Evolutionary conservation across 1,284 basidiomycete genomes (phyloP), one percentile per base, ranked within the genome.

Genomic region (Ustilago trichophora): DNA sequence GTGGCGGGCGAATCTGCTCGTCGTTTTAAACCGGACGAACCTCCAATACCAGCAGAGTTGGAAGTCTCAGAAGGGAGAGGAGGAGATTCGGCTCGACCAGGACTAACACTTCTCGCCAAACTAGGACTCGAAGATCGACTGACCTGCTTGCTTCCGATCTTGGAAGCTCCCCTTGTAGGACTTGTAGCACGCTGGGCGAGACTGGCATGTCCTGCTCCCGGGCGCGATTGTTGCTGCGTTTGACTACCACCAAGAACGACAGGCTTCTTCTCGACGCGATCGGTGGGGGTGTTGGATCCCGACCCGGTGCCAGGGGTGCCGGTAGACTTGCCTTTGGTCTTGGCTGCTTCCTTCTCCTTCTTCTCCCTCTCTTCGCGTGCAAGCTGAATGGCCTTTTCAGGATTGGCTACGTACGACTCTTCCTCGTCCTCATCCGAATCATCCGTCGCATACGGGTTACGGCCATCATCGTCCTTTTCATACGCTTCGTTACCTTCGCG

Each of bases 401-500:
- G 79, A 32, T 81, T 78, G 49, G 77, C 70, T 5, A 81, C 72
- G 36, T 76, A 78, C 34, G 72, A 62, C 41, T 77, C 69, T 27
- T 76, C 69, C 32, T 72, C 73, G 15, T 80, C 76, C n/a, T 76
- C 75, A 32, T 79, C 76, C 29, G 74, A 72, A 9, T 73, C 75
- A 26, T 78, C 77, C 26, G 72, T 72, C 0, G 72, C 72, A 32
- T 80, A 79, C 10, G 77, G 78, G 34, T 79, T 79, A 40, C 67
- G 74, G 33, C 56, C 76, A 21, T 80, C 77, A 43, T 80, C 78
- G 42, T 80, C 77, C 45, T 66, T 73, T 33, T 81, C 77, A 49
- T 80, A 80, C 16, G 58, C 66, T 33, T 80, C 78, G 32, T 75
- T 72, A 33, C 79, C 79, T 19, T 77, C 76, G 13, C 73, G 69